Evolutionary conservation across 768 basidiomycete genomes (phyloP).

Genomic region (Suillus tomentosus): DNA sequence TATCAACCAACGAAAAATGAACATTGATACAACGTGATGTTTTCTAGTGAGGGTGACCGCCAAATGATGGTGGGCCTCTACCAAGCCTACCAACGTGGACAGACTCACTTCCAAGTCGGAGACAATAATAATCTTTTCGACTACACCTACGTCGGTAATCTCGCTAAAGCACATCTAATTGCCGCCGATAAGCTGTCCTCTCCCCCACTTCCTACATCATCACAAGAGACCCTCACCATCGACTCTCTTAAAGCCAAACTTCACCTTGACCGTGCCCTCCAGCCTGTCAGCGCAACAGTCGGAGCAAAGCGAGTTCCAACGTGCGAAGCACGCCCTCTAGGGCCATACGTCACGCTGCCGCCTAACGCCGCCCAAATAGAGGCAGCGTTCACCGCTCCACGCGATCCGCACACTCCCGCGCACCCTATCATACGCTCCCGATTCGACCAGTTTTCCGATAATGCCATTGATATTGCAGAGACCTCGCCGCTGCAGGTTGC

Average conservation of each 20-base stretch:
- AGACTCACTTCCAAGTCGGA: conserved; percentile 93
- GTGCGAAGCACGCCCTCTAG: conserved; percentile 76
- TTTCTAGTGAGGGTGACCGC: conserved; percentile 81
- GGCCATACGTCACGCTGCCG: conserved; percentile 71
- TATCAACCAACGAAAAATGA: not conserved
- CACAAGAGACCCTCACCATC: conserved; percentile 14
- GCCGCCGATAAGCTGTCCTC: conserved; percentile 85
- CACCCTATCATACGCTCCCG: conserved; percentile 71
- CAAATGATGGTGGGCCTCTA: conserved; percentile 82
- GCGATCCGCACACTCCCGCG: conserved; percentile 35
- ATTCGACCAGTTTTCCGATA: conserved; percentile 77
- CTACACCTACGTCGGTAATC: conserved; percentile 96
- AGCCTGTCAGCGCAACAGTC: conserved; percentile 63
- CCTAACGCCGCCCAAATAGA: conserved; percentile 58
- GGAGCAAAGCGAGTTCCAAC: conserved; percentile 74
- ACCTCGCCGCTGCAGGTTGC: conserved; percentile 74
- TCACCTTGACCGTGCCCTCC: conserved; percentile 52
- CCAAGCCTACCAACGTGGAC: conserved; percentile 74
- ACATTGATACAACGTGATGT: not conserved
- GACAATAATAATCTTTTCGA: conserved; percentile 93
- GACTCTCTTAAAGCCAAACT: conserved; percentile 37
- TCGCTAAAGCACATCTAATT: conserved; percentile 90
- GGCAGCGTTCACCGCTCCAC: conserved; percentile 54
- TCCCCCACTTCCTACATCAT: conserved; percentile 46
- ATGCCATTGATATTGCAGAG: conserved; percentile 52